Evolutionary conservation across 768 basidiomycete species (phyloP), one percentile per base, ranked within the genome.

Genomic region (Rhodosporidiobolus odoratus): DNA sequence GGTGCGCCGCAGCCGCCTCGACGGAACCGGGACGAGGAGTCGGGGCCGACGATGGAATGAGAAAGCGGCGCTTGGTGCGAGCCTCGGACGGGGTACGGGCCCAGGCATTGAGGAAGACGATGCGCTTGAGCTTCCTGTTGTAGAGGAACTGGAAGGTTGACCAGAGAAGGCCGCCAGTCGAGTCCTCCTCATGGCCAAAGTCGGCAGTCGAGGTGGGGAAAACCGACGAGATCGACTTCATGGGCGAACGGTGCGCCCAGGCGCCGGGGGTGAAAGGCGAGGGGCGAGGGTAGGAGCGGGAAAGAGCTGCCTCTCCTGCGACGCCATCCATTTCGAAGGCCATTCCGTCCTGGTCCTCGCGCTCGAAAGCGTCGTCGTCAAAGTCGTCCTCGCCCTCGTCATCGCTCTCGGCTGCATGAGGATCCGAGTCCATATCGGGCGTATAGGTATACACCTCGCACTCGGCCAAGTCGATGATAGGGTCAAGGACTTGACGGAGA

Each of bases 361-460:
- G 35, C 84, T 87, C 73, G 57, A 75, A 75, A 32, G 77, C 77
- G 43, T 76, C 67, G 77, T 88, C 88, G 76, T 90, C 88, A 35
- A 86, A 85, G 10, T 65, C 71, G 13, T 76, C 74, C 48, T 78
- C 79, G 10, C 76, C 78, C 37, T 81, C 79, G 50, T 79, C 76
- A 54, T 81, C 80, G n/a, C 79, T 76, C 47, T 77, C 77, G 45
- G 75, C 79, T 2, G 89, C 90, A 75, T 98, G 93, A 1, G 96
- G 96, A 82, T 99, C 96, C 34, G 89, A 88, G 74, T 95, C 92
- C 68, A 89, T 87, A 80, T 95, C 92, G 57, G 95, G 96, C 48
- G 86, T 84, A 82, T 93, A 99, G 4, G 91, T 90, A 81, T 89
- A 99, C 68, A 97, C 92, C 78, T 97, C 94, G 82, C 92, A 96